A percentile compares a stretch with the other conserved stretches of the same genome.
phyloP scores from a whole-genome alignment of 306 rosid species.

The Corylus heterophylla region DNA sequence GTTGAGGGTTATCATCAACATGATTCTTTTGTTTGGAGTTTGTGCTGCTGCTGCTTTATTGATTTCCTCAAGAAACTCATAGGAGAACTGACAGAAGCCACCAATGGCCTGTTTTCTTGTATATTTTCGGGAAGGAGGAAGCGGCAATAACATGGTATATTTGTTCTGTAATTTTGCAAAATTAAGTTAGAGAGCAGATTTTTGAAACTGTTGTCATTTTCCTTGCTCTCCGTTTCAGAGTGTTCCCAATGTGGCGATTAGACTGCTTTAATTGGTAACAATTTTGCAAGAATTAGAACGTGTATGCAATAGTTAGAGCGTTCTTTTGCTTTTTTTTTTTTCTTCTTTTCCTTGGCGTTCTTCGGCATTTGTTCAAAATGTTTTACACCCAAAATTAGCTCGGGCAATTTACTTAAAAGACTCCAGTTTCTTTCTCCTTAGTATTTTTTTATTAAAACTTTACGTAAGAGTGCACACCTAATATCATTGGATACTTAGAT shows the following conservation, averaged over 20 bases:
- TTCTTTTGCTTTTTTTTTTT: no score
- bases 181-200: constrained; percentile 48
- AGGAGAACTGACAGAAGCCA: constrained; percentile 53
- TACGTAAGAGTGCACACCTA: no score
- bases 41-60: constrained; percentile 63
- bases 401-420: no score
- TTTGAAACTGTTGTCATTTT: constrained; percentile 30
- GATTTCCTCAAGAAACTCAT: constrained; percentile 60
- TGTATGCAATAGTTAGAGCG: not conserved
- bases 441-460: no score
- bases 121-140: constrained; percentile 65
- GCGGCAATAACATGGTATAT: constrained; percentile 71
- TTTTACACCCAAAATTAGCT: no score
- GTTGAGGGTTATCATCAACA: constrained; percentile 63
- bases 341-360: no score
- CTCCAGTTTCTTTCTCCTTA: no score
- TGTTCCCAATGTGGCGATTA: constrained; percentile 26
- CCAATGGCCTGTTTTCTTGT: constrained; percentile 63
- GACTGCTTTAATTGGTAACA: constrained; percentile 19
- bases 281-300: not conserved
- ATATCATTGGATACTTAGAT: no score
- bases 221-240: constrained; percentile 25
- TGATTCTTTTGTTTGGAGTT: constrained; percentile 80
- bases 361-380: no score
- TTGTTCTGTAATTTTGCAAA: constrained; percentile 50